Evolutionary conservation across 345 rosid species (phyloP).

Genomic region (Clausena lansium): DNA sequence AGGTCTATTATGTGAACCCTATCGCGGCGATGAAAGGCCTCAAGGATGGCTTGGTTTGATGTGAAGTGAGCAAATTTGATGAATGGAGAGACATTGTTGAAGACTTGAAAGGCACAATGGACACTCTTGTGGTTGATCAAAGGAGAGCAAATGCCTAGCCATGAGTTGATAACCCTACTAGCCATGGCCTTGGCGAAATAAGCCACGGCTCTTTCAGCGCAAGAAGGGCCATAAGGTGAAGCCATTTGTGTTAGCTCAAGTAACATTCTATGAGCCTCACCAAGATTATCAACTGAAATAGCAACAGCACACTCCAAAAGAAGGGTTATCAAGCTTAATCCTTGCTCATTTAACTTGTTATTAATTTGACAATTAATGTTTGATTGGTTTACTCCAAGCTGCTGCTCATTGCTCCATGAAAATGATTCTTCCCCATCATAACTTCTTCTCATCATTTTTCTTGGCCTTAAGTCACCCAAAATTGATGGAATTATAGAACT

Average conservation of each 20-base stretch:
- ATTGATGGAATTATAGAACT: slow-evolving; percentile 9
- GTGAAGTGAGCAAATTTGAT: slow-evolving; percentile 71
- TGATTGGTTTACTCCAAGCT: background rate
- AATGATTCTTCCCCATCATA: slow-evolving; percentile 15
- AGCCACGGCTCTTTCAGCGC: slow-evolving; percentile 68
- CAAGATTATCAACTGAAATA: slow-evolving; percentile 61
- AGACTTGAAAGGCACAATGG: slow-evolving; percentile 45
- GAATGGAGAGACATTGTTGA: slow-evolving; percentile 64
- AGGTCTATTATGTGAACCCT: slow-evolving; percentile 66
- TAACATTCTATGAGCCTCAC: slow-evolving; percentile 58
- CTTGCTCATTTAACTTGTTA: slow-evolving; percentile 37
- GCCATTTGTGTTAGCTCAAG: slow-evolving; percentile 73
- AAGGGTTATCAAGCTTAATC: slow-evolving; percentile 41
- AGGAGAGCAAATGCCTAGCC: slow-evolving; percentile 64
- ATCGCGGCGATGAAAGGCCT: slow-evolving; percentile 51
- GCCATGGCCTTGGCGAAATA: slow-evolving; percentile 70
- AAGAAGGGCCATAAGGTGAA: slow-evolving; percentile 57
- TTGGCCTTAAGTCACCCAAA: slow-evolving; percentile 25
- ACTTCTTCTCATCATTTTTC: slow-evolving; percentile 25
- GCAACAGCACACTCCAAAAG: slow-evolving; percentile 67
- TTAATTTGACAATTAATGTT: background rate
- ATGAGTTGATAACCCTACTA: slow-evolving; percentile 61
- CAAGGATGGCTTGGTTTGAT: slow-evolving; percentile 71
- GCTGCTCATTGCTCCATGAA: slow-evolving; percentile 22
- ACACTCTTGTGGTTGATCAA: slow-evolving; percentile 41